phyloP scores from a whole-genome alignment of 345 rosid genomes.

The Hirschfeldia incana region DNA sequence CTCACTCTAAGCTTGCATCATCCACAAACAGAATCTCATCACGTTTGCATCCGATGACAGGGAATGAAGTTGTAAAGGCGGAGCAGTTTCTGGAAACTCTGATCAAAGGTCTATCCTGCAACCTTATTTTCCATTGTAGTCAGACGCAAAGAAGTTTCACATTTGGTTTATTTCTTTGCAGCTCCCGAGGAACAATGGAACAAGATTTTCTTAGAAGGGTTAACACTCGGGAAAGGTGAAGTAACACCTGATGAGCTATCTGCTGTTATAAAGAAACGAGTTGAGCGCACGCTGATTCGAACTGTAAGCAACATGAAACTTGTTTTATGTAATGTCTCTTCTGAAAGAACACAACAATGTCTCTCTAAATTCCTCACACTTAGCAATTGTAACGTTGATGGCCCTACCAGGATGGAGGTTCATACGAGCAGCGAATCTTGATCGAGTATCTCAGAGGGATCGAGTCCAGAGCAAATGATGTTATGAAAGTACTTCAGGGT shows the following conservation, averaged over 20 bases:
- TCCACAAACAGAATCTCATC: neutral
- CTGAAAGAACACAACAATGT: neutral
- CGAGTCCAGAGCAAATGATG: conserved; percentile 65
- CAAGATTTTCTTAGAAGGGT: conserved; percentile 64
- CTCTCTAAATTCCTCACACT: neutral
- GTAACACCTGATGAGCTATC: conserved; percentile 61
- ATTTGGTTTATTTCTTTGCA: conserved; percentile 39
- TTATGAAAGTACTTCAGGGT: conserved; percentile 54
- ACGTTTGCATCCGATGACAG: conserved; percentile 41
- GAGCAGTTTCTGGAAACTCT: conserved; percentile 73
- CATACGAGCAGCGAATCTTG: conserved; percentile 81
- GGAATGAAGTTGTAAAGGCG: conserved; percentile 65
- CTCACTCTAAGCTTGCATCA: neutral
- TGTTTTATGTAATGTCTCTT: neutral
- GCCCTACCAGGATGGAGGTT: conserved; percentile 80
- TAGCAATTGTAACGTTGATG: neutral
- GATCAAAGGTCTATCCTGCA: conserved; percentile 58
- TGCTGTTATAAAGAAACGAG: conserved; percentile 71
- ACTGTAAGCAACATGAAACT: conserved; percentile 52
- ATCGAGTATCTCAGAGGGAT: conserved; percentile 78
- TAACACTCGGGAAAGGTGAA: conserved; percentile 73
- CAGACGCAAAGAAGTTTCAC: conserved; percentile 8
- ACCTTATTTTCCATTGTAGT: conserved; percentile 8
- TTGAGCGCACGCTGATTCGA: conserved; percentile 75
- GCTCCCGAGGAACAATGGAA: conserved; percentile 94